Base-by-base conservation (phyloP, 192 early-diverging fungal genomes). In the Dissophora globulifera region DNA sequence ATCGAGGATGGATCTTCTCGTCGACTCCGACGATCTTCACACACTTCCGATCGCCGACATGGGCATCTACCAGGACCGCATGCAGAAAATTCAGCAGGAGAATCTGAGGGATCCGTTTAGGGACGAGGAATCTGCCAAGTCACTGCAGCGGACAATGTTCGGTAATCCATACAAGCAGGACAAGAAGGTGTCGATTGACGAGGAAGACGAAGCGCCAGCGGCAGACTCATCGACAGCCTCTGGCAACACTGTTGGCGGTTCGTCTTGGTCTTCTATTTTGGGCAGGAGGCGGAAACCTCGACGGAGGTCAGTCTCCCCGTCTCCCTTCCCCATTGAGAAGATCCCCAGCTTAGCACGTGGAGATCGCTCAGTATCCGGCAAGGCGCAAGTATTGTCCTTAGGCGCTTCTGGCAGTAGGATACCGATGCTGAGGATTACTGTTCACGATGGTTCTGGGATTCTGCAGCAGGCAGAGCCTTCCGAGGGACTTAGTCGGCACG, bases 111-210 rank as follows among this genome's bases (percentile, higher is more conserved):
- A 91, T 56, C 90, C 92, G 11, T 69, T 89, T 33, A 64, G 88
- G 35, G 87, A 89, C 46, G 92, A 92, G 58, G 89, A 91, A 15
- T 80, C 79, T 2, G 64, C 82, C 16, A 80, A 80, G 58, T 80
- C 83, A 52, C 79, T 82, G 15, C 84, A 82, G 23, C 56, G 83
- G 23, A 88, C 88, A 12, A 86, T 92, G 84, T 93, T 92, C 81
- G 92, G 92, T 26, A 93, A 92, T 57, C 91, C 91, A 0, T 93
- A 90, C 57, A 79, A 83, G 59, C 85, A 86, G 10, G 78, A 70
- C 71, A 48, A 78, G 56, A 64, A 84, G 74, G 50, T 84, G 69
- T 76, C 83, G 56, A 35, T 83, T 68, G 64, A 64, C 45, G 60
- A 88, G 79, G 79, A 85, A 79, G 65, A 75, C 79, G 30, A 76